Base-by-base conservation (phyloP, 2,329 filamentous ascomycete species). In the Ophiosphaerella herpotricha region DNA sequence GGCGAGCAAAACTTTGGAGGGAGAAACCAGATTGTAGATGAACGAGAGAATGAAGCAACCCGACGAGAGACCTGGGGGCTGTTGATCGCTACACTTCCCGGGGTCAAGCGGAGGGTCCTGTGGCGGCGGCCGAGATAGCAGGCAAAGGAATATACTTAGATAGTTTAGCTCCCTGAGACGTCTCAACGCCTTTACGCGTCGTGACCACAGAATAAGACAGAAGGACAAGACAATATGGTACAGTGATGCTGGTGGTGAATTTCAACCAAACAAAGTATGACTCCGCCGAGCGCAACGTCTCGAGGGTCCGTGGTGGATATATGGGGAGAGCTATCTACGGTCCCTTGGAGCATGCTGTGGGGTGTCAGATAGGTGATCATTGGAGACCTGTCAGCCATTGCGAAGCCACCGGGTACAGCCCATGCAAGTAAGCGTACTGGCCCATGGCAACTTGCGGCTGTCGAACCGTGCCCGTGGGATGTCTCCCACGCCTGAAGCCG, bases 381-480 rank as follows among this genome's bases (percentile, higher is more conserved):
- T 32, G 45, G 38, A 35, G 39, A 34, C 43, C 5, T 52, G 50
- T 54, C 52, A 61, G 67, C 66, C 64, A 70, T 66, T 68, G 51
- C 53, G 24, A 39, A 39, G 51, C 47, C 46, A 42, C 43, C 58
- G 56, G 50, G 62, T 11, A 12, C 12, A 24, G 16, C 13, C 23
- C 33, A 18, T 33, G 23, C n/a, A 51, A 46, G 49, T 11, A 26
- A 26, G 41, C 58, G 38, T 38, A 45, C 46, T 44, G 36, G 46
- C 44, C 35, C 50, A 54, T 46, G 47, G 60, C 50, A 40, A 50
- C 32, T 43, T 53, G 50, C 42, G 46, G 54, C 53, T 52, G 55
- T 58, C 57, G 58, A 64, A 63, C 67, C 64, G 57, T 53, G 47
- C 43, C 51, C 60, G 63, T 61, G 67, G 66, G 62, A 68, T 64